Evolutionary conservation across 2,329 filamentous ascomycete species (phyloP).

Genomic region (Diaporthe destruens): DNA sequence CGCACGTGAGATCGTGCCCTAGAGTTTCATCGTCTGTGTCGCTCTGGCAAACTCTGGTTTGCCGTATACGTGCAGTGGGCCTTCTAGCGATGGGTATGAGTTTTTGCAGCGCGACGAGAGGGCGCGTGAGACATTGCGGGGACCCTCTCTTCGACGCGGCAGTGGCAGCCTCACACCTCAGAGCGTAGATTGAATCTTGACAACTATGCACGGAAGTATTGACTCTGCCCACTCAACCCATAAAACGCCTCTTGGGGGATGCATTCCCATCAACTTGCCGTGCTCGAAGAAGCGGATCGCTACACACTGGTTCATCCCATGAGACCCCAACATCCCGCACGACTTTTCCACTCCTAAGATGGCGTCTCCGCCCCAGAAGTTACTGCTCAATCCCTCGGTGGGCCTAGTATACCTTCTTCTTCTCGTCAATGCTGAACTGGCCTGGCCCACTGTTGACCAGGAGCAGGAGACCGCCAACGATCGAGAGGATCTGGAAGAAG

Average conservation of each 20-base stretch:
- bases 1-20: neutral
- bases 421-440: constrained; percentile 98
- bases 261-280: constrained; percentile 24
- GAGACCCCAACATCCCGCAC: constrained; percentile 29
- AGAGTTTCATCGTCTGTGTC: no score
- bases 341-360: constrained; percentile 12
- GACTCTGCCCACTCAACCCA: constrained; percentile 34
- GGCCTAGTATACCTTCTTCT: constrained; percentile 98
- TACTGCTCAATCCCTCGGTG: neutral
- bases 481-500: constrained; percentile 99
- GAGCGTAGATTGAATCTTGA: constrained; percentile 21
- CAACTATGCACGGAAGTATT: constrained; percentile 21
- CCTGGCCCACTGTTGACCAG: constrained; percentile 99
- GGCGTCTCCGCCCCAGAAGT: neutral
- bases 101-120: neutral
- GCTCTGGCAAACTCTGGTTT: neutral
- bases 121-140: neutral
- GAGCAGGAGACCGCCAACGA: constrained; percentile 94
- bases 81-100: neutral
- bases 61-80: neutral
- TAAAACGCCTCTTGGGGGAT: constrained; percentile 36
- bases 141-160: neutral
- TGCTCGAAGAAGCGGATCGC: constrained; percentile 20
- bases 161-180: neutral
- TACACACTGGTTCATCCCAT: constrained; percentile 26